Conservation (phyloP, 2,329 filamentous ascomycete genomes). For the Claviceps monticola region DNA sequence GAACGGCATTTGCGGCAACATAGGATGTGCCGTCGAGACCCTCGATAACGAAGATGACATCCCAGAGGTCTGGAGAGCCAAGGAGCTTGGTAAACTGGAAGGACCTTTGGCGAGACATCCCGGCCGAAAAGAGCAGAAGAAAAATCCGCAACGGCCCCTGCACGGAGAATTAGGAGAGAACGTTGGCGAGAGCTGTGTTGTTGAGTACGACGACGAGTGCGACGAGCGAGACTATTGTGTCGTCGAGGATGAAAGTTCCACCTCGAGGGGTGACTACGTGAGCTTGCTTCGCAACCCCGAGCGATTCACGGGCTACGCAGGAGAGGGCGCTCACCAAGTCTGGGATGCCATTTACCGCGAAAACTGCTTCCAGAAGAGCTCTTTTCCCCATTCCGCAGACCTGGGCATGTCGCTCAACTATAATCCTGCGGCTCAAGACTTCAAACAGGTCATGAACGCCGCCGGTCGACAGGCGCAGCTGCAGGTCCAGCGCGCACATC, state of each 20-base stretch:
- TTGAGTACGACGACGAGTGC: slow-evolving; percentile 95
- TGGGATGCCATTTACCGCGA: slow-evolving; percentile 96
- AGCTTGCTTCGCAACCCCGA: slow-evolving; percentile 88
- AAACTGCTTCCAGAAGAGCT: slow-evolving; percentile 76
- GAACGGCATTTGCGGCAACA: slow-evolving; percentile 89
- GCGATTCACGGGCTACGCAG: slow-evolving; percentile 86
- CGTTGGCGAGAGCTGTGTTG: slow-evolving; percentile 89
- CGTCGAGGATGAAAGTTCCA: slow-evolving; percentile 80
- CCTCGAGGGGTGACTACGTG: slow-evolving; percentile 88
- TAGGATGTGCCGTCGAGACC: slow-evolving; percentile 89
- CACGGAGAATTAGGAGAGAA: slow-evolving; percentile 71
- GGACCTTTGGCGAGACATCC: slow-evolving; percentile 87
- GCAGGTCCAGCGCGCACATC: slow-evolving; percentile 30
- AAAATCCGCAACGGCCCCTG: slow-evolving; percentile 59
- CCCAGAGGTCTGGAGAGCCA: slow-evolving; percentile 77
- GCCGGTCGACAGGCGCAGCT: slow-evolving; percentile 47
- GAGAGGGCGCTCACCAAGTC: slow-evolving; percentile 71
- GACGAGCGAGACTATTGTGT: slow-evolving; percentile 95
- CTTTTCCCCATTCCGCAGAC: slow-evolving; percentile 45
- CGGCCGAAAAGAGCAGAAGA: slow-evolving; percentile 55
- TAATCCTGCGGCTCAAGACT: slow-evolving; percentile 44
- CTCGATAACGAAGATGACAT: slow-evolving; percentile 93
- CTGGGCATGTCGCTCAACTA: slow-evolving; percentile 33
- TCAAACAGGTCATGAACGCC: slow-evolving; percentile 46
- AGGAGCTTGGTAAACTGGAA: slow-evolving; percentile 82